Base-by-base conservation (phyloP, 192 early-diverging fungal species). In the Coemansia reversa region DNA sequence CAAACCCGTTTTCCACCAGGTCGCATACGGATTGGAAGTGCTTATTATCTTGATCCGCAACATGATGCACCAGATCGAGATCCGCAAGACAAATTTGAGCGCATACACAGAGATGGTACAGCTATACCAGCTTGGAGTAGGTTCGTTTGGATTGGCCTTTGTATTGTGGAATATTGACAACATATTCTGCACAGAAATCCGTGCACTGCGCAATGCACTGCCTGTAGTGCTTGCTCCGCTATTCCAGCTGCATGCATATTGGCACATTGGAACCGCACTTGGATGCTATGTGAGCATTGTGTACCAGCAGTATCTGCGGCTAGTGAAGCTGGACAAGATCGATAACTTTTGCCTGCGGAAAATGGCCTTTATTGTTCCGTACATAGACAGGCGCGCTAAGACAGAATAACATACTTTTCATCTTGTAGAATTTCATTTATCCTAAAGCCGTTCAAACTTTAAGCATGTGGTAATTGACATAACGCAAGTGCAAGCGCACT, bases 91-190 rank as follows among this genome's bases (percentile, higher is more conserved):
- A 19, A 76, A 81, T 45, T 19, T 23, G 48, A 66, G 67, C 1
- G 74, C 74, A 33, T 74, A 76, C 63, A 7, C 52, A 2, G 70
- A 81, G 52, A 68, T 81, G 70, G 55, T 60, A 32, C 61, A 68
- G 39, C 58, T 80, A 49, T 75, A 75, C 55, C 58, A 65, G 63
- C 52, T 73, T 14, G 79, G 79, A 11, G 58, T 65, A 14, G 60
- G 63, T 5, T 55, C 86, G 28, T 83, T 88, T 69, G 71, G 81
- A 20, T 35, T 62, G 12, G 75, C 85, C 3, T 92, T 92, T 66
- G 51, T 82, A 1, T 72, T 92, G 49, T 94, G 93, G 93, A 89
- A 90, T 63, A 68, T 90, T 9, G 93, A 94, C 75, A 93, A 93
- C 68, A 69, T 79, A n/a, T 83, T 79, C 33, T 94, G 93, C 65